phyloP scores from a whole-genome alignment of 306 rosid genomes.

The Urtica urens region DNA sequence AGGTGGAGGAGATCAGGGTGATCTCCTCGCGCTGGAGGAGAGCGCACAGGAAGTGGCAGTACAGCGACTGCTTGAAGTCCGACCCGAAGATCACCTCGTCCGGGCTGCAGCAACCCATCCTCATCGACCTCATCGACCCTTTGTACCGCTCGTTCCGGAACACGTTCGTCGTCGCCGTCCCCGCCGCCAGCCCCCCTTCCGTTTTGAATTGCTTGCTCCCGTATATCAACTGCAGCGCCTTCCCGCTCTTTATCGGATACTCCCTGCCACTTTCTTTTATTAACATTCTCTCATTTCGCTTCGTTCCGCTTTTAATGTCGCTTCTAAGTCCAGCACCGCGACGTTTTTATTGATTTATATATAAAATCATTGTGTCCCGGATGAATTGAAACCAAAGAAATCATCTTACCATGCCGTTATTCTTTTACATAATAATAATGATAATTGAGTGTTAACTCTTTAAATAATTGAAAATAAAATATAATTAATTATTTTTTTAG shows the following conservation, averaged over 20 bases:
- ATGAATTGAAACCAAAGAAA: no score
- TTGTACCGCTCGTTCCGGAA: conserved; percentile 32
- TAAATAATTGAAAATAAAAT: no score
- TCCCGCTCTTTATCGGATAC: conserved; percentile 61
- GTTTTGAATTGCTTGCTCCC: conserved; percentile 71
- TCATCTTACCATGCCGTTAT: no score
- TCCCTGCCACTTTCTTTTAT: conserved; percentile 48
- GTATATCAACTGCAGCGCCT: conserved; percentile 64
- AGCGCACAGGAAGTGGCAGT: conserved; percentile 89
- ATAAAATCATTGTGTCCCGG: no score
- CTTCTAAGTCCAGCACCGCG: no score
- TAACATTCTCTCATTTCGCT: no score
- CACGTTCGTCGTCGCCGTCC: conserved; percentile 82
- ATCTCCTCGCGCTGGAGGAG: conserved; percentile 52
- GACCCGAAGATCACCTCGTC: conserved; percentile 74
- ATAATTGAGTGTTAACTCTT: no score
- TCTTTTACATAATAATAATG: no score
- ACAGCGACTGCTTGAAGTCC: conserved; percentile 74
- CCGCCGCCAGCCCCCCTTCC: conserved; percentile 61
- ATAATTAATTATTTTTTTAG: no score
- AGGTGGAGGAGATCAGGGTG: conserved; percentile 45
- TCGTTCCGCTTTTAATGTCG: no score
- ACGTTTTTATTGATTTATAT: no score
- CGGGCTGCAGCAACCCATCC: conserved; percentile 60
- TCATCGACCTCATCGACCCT: conserved; percentile 35